Conservation (phyloP, 2,329 filamentous ascomycete species). For the Didymella lethalis region DNA sequence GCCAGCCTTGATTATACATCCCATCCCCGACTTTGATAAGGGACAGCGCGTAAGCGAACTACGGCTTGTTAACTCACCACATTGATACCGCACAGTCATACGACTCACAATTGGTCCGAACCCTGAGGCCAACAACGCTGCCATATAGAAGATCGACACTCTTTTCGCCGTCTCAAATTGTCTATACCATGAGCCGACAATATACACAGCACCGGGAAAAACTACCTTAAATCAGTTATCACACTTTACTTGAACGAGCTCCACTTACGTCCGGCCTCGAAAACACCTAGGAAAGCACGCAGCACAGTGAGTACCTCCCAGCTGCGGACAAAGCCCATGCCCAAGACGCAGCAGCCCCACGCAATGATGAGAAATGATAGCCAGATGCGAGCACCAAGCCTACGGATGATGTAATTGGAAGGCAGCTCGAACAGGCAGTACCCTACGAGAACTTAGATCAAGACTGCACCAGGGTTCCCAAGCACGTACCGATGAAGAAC, state of each 20-base stretch:
- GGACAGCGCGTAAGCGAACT: constrained; percentile 45
- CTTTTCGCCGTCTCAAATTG: constrained; percentile 39
- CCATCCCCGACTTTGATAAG: constrained; percentile 44
- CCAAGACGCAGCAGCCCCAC: constrained; percentile 37
- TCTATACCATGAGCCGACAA: constrained; percentile 39
- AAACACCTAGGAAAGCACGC: constrained; percentile 32
- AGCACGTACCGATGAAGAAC: constrained; percentile 36
- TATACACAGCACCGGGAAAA: constrained; percentile 36
- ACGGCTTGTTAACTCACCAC: constrained; percentile 3
- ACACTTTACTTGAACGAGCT: too few relatives aligned
- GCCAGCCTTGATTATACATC: constrained; percentile 43
- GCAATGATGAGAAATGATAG: constrained; percentile 39
- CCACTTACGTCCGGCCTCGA: constrained; percentile 36
- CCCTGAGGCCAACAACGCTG: constrained; percentile 39
- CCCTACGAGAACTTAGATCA: constrained; percentile 11
- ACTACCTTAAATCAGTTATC: constrained; percentile 20
- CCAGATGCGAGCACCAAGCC: constrained; percentile 44
- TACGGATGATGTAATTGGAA: constrained; percentile 43
- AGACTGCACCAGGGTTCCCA: too few relatives aligned
- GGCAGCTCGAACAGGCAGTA: constrained; percentile 46
- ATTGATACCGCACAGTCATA: neutral
- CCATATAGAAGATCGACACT: constrained; percentile 40
- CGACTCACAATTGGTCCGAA: constrained; percentile 44
- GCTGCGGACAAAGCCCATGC: constrained; percentile 36
- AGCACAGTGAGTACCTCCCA: constrained; percentile 34